Base-by-base conservation (phyloP, 345 rosid species). In the Citrus inodora region DNA sequence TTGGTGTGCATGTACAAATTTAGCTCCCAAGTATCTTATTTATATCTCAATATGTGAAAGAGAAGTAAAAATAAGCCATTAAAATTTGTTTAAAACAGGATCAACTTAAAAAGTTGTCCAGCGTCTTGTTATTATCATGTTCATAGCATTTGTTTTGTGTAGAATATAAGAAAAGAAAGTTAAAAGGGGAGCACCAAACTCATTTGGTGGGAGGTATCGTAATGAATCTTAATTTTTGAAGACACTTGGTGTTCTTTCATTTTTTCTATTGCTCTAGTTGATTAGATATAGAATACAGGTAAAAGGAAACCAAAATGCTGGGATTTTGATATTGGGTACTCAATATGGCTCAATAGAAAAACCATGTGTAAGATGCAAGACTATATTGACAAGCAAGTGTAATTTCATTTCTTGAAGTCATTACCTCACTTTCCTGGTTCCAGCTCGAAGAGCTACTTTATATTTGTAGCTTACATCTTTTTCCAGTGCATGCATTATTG, bases 1-100 rank as follows among this genome's bases (percentile, higher is more conserved):
- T 74, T 79, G 53, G 22, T 75, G 13, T 80, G 70, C 73, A 61
- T 55, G 22, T 48, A 67, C 64, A 11, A 46, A 13, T 46, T 46
- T 13, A 46, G 5, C 51, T 11, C 51, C 51, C 14, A 46, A 11
- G 51, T 17, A 3, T 46, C 51, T 46, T 46, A 1, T 46, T 46
- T 13, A 13, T 46, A 46, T 46, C 17, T 46, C 51, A 46, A 27
- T 9, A 17, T 40, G 13, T 62, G 38, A 14, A 13, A 46, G 67
- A 53, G 65, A 35, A 24, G 53, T 58, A 24, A 37, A 59, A 22
- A 14, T 33, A 67, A 14, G 25, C 37, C 24, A 7, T 38, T 37
- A 38, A 38, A 48, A 63, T 62, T 67, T 60, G 25, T 60, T 74
- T 28, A 25, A 38, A 66, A 30, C 27, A 0, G 19, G 46, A 32